Evolutionary conservation across 805 yeast species (phyloP).

Genomic region (Candida adriatica): DNA sequence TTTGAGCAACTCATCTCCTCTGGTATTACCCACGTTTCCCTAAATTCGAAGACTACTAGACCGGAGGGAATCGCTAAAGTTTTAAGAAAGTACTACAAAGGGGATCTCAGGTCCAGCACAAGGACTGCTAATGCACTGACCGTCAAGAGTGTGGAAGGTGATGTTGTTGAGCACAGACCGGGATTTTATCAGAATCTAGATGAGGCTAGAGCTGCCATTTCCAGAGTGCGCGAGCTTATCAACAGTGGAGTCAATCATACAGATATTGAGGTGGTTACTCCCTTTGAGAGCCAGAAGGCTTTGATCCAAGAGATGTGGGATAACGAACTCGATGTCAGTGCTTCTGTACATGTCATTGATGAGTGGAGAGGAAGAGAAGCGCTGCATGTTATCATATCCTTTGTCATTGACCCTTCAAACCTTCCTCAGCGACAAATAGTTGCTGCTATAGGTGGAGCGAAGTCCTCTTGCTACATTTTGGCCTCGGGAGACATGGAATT

Average conservation of each 20-base stretch:
- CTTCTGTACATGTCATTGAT: constrained; percentile 4
- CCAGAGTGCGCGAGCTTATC: constrained; percentile 39
- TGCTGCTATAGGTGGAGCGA: too few species aligned
- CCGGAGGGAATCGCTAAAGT: neutral
- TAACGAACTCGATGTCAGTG: constrained; percentile 5
- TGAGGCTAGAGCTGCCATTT: constrained; percentile 43
- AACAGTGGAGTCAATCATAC: constrained; percentile 28
- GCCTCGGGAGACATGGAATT: too few species aligned
- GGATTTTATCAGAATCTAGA: constrained; percentile 29
- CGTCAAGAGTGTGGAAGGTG: constrained; percentile 25
- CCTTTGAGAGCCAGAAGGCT: constrained; percentile 33
- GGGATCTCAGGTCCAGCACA: neutral
- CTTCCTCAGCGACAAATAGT: too few species aligned
- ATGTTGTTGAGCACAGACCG: constrained; percentile 24
- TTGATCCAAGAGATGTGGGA: constrained; percentile 35
- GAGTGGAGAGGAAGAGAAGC: constrained; percentile 4
- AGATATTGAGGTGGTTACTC: constrained; percentile 34
- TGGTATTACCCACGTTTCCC: neutral
- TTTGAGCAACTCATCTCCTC: constrained; percentile 20
- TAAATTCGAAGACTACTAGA: neutral
- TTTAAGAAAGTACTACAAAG: constrained; percentile 1
- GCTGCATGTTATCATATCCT: constrained; percentile 3
- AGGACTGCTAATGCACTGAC: constrained; percentile 20
- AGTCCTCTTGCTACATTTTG: too few species aligned
- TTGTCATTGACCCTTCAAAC: too few species aligned